Percentiles rank a stretch among this genome's conserved stretches.
phyloP scores from a whole-genome alignment of 2,329 filamentous ascomycete genomes.

The Aurifilum marmelostoma region DNA sequence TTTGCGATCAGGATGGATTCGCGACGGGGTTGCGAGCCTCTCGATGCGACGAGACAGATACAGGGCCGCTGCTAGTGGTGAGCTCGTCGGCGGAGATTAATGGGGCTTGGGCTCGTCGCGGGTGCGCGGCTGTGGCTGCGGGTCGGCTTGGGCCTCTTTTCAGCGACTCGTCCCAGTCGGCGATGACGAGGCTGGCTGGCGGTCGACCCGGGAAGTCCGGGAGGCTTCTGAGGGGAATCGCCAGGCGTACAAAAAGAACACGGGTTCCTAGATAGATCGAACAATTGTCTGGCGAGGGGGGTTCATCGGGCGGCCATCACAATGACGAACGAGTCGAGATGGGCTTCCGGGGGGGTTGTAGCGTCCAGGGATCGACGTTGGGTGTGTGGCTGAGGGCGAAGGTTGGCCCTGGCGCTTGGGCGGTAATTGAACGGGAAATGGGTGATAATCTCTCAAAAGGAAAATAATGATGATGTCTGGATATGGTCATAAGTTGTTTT shows the following conservation, averaged over 20 bases:
- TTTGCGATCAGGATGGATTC: too few species aligned
- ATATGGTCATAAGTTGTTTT: not conserved
- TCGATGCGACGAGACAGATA: conserved; percentile 1
- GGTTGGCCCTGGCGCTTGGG: conserved; percentile 16
- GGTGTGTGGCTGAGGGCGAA: conserved; percentile 9
- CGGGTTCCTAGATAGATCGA: not conserved
- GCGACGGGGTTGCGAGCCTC: not conserved
- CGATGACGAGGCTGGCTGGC: conserved; percentile 6
- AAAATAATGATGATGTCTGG: conserved; percentile 20
- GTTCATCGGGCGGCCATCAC: conserved; percentile 28
- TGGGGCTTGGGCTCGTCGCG: conserved; percentile 1
- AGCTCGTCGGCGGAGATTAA: conserved; percentile 9
- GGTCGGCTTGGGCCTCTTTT: not conserved
- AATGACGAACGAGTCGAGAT: conserved; percentile 10
- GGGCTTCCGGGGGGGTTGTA: not conserved
- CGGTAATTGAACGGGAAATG: conserved; percentile 16
- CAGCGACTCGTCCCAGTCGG: conserved; percentile 2
- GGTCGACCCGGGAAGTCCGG: not conserved
- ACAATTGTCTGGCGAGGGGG: not conserved
- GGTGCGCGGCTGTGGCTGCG: not conserved
- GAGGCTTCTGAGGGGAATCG: not conserved
- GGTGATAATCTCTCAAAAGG: conserved; percentile 17
- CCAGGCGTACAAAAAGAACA: conserved; percentile 22
- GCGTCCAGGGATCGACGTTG: not conserved
- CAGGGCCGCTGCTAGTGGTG: not conserved